Base-by-base conservation (phyloP, 2,329 filamentous ascomycete species). In the Claviceps monticola region DNA sequence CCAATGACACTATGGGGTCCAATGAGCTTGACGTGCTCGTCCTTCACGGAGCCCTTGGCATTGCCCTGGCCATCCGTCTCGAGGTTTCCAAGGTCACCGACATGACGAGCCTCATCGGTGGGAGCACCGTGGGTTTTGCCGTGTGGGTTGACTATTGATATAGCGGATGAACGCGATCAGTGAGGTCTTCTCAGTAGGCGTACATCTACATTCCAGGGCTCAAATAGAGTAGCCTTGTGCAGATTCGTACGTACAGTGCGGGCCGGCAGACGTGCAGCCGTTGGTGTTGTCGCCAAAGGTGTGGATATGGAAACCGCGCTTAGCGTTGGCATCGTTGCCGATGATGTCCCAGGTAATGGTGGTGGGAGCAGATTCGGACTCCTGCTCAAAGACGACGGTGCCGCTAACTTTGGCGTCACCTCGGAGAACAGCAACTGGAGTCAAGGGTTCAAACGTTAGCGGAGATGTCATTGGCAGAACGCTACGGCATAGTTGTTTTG, bases 201-300 rank as follows among this genome's bases (percentile, higher is more conserved):
- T 8, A 11, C 26, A n/a, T 23, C 16, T 5, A 42, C 6, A n/a
- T 43, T 4, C n/a, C n/a, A 14, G 17, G 34, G 34, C 45, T 17
- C 37, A 37, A 36, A 13, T 44, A n/a, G 39, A 43, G 59, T 50
- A 62, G 57, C 47, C n/a, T 26, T n/a, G 43, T 19, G 36, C 26
- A 41, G 23, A 26, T 41, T 1, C 23, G 42, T 43, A 74, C 87
- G 69, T 76, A 95, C 89, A 98, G 79, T 98, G 93, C 72, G 93
- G 91, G 51, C 93, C 93, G 60, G 93, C 93, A 60, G 87, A 95
- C 60, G 91, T 97, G 86, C 93, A 98, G 71, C 93, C 93, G 75
- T 98, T 98, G 79, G 93, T 97, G 82, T 97, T 97, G 81, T 97
- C 93, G 70, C 93, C 93, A 67, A 95, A 98, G 71, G 93, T 88